phyloP scores from a whole-genome alignment of 352 stramenopile species.

The Globisporangium sylvaticum region DNA sequence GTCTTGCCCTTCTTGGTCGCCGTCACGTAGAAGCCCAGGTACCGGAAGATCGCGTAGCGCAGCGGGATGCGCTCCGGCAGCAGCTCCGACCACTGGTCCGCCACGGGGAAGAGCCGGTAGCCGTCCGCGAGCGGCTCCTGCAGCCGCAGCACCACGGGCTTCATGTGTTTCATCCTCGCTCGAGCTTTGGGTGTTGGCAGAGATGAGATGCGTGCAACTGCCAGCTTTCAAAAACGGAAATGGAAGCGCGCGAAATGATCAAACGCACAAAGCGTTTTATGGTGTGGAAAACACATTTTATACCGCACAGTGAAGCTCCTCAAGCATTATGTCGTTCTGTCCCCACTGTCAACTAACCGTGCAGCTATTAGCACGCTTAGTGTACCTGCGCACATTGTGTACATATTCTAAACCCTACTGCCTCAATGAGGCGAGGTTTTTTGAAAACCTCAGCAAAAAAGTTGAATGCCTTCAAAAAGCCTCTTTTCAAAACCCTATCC shows the following conservation, averaged over 20 bases:
- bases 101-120: slow-evolving; percentile 58
- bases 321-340: too few species aligned
- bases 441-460: too few species aligned
- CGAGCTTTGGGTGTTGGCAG: neutral
- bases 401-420: too few species aligned
- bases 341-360: too few species aligned
- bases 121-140: slow-evolving; percentile 42
- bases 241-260: neutral
- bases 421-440: too few species aligned
- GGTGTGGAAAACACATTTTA: too few species aligned
- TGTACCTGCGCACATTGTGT: too few species aligned
- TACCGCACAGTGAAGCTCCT: too few species aligned
- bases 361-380: too few species aligned
- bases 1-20: slow-evolving; percentile 62
- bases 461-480: too few species aligned
- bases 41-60: slow-evolving; percentile 77
- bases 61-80: slow-evolving; percentile 60
- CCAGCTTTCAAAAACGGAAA: neutral
- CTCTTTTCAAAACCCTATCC: too few species aligned
- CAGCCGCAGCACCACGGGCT: slow-evolving; percentile 49
- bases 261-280: neutral
- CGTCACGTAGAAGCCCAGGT: slow-evolving; percentile 71
- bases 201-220: neutral
- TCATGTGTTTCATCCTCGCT: slow-evolving; percentile 56
- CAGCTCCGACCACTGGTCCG: slow-evolving; percentile 72